Base-by-base conservation (phyloP, 108 stramenopile genomes). In the Pseudonitzschia multiseries region DNA sequence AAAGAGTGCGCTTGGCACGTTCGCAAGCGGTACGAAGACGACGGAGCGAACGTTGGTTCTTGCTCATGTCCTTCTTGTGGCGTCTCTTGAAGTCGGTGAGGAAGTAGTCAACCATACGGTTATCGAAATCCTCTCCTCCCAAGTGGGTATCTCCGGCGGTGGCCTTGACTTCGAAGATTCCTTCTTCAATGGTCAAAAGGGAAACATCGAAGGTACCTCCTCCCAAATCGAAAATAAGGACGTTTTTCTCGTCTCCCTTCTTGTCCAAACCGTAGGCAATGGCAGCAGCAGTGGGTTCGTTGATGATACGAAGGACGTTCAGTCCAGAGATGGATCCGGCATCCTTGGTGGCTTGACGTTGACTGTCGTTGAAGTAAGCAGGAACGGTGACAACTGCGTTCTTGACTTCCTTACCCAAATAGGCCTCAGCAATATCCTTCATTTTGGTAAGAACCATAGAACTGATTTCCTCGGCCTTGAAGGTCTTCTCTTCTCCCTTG, bases 91-190 rank as follows among this genome's bases (percentile, higher is more conserved):
- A 96, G 80, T 97, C 96, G 83, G 93, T 89, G 60, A 97, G 87
- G 94, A 96, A 97, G 79, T 93, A 92, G 77, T 96, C 95, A 28
- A 93, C 94, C 92, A 96, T 96, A 71, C 97, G 87, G 93, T 98
- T 98, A 82, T 99, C 99, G 77, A 99, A 98, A 87, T 99, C 99
- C 79, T 99, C 99, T 72, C 99, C 99, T 68, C 99, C 99, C 74
- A 99, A 82, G 86, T 99, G 99, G 57, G 97, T 98, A 80, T 99
- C 97, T 62, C 99, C 99, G 57, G 97, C 97, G 61, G 98, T 98
- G 74, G 99, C 99, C 97, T 99, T 99, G 83, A 99, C 99, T 78
- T 99, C 97, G 83, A 98, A 99, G 93, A 99, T 99, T 75, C 97
- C 97, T 85, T 98, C 98, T 84, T 99, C 99, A 79, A 99, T 98